These are phyloP conservation scores for Cyclotella baltica DNA, from an alignment of 108 stramenopile genomes.

Conservation along the genomic window DNA sequence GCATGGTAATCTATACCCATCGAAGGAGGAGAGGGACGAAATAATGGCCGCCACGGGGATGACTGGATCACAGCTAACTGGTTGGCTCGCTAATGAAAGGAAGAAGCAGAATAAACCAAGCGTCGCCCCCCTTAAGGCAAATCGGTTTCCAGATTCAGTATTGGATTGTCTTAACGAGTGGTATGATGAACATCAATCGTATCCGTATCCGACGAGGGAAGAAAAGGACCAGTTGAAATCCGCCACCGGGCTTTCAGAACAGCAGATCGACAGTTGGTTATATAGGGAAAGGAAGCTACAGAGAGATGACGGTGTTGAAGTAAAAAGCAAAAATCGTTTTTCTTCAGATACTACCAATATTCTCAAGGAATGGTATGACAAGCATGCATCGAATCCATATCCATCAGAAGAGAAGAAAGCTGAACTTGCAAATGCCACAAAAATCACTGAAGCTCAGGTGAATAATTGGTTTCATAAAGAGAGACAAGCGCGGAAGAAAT, in stretches of 20 bases:
- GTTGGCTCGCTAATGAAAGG: background rate
- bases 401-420: background rate
- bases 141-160: background rate
- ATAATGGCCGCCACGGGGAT: background rate
- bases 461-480: background rate
- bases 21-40: background rate
- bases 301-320: background rate
- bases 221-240: background rate
- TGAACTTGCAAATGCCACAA: background rate
- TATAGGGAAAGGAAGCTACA: background rate
- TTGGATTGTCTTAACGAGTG: background rate
- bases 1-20: background rate
- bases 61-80: background rate
- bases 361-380: background rate
- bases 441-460: background rate
- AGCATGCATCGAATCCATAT: constrained; percentile 1
- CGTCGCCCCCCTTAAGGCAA: background rate
- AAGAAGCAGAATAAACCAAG: background rate
- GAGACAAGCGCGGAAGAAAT: background rate
- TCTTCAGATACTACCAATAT: background rate
- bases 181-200: background rate
- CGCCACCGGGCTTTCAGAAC: background rate
- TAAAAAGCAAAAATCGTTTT: background rate
- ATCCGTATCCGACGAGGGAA: background rate
- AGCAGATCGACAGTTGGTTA: background rate